Evolutionary conservation across 2,329 filamentous ascomycete species (phyloP).

Genomic region (Alternaria consortialis): DNA sequence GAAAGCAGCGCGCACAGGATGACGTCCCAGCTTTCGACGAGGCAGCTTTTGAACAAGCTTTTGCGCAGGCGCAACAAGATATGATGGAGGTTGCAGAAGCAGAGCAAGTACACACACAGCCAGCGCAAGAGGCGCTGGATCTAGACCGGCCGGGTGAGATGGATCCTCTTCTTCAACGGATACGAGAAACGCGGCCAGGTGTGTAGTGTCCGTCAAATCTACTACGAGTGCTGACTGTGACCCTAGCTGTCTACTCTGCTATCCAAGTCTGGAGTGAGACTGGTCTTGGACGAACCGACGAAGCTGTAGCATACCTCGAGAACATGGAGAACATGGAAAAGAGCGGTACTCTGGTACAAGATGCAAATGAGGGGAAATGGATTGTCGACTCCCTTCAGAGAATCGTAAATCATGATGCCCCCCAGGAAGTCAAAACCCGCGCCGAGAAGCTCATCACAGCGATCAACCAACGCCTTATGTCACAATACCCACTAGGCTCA

Average conservation of each 20-base stretch:
- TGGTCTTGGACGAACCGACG: constrained; percentile 36
- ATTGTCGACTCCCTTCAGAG: constrained; percentile 44
- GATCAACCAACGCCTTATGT: constrained; percentile 50
- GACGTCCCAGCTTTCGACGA: constrained; percentile 60
- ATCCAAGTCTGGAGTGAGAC: constrained; percentile 47
- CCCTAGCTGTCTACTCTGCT: constrained; percentile 42
- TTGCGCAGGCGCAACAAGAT: constrained; percentile 58
- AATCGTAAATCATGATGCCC: constrained; percentile 36
- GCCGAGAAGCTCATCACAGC: constrained; percentile 39
- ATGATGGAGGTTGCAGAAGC: constrained; percentile 40
- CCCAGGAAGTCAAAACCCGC: constrained; percentile 36
- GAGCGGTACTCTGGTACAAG: constrained; percentile 35
- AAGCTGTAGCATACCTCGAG: constrained; percentile 38
- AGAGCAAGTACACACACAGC: constrained; percentile 25
- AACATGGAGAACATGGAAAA: constrained; percentile 38
- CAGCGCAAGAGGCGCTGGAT: constrained; percentile 26
- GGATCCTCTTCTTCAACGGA: constrained; percentile 43
- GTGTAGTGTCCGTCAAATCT: constrained; percentile 30
- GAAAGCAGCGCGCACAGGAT: constrained; percentile 47
- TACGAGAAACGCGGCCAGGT: constrained; percentile 48
- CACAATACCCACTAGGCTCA: constrained; percentile 42
- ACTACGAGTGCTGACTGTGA: constrained; percentile 24
- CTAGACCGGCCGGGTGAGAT: constrained; percentile 36
- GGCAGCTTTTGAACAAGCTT: constrained; percentile 64
- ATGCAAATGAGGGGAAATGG: constrained; percentile 46